Base-by-base conservation (phyloP, 1,284 basidiomycete genomes). In the Termitomyces sp. region DNA sequence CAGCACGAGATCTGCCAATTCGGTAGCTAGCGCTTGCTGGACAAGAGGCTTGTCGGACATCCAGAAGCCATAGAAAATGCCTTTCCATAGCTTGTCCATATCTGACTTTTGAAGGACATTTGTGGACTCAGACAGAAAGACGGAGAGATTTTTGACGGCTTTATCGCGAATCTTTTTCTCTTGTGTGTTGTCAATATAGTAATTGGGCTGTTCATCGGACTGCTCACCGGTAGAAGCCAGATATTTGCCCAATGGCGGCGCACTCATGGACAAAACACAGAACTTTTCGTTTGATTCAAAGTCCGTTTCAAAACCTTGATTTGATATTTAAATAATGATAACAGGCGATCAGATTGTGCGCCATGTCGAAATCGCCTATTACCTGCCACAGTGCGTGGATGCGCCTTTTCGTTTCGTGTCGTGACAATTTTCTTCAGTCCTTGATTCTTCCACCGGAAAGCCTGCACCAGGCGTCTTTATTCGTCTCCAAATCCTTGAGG, bases 1-100 rank as follows among this genome's bases (percentile, higher is more conserved):
- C 31, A 97, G 72, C 4, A 93, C 64, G 34, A 98, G 77, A 56
- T 92, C 84, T 9, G 96, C 86, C 24, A 99, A 74, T 64, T 96
- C 92, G 8, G 79, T 76, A 0, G 96, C 94, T 6, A 99, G 81
- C 3, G 86, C 86, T 70, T 99, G 97, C 68, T 99, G 96, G 4
- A 99, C 88, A 2, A 96, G 78, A 5, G 96, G 95, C 70, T 99
- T 99, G 74, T 99, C 96, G 2, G 94, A 98, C 94, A 98, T 98
- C 95, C 95, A 99, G 72, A 96, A 98, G 67, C 94, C 93, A 71
- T 98, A 98, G 72, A 97, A 99, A 50, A 99, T 81, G 0, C 95
- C 96, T 70, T 98, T 98, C 96, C 96, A 98, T 36, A 98, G 72
- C 71, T 94, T 97, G 57, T 83, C 80, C 84, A 98, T 89, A 68